Evolutionary conservation across 2,329 filamentous ascomycete species (phyloP).

Genomic region (Aureobasidium sp.): DNA sequence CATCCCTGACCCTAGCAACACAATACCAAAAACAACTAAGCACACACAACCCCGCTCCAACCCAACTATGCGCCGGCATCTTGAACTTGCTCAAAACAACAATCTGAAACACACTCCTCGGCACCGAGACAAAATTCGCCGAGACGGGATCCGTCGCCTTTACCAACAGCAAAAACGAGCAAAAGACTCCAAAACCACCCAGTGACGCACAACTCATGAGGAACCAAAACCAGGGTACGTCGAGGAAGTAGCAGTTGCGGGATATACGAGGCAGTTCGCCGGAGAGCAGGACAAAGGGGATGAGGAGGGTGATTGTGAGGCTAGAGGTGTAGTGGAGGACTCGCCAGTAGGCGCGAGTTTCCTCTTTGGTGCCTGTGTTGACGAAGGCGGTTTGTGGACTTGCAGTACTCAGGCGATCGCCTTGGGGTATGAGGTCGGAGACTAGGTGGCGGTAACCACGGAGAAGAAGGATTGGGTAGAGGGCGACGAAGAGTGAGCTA

Average conservation of each 20-base stretch:
- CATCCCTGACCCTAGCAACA: constrained; percentile 36
- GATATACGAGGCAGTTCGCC: constrained; percentile 44
- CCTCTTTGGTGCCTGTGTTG: constrained; percentile 37
- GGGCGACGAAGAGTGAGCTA: constrained; percentile 45
- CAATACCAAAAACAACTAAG: constrained; percentile 45
- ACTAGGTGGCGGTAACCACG: constrained; percentile 45
- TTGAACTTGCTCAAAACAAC: constrained; percentile 42
- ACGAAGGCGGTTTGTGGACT: constrained; percentile 19
- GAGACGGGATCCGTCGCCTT: constrained; percentile 46
- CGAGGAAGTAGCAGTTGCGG: constrained; percentile 48
- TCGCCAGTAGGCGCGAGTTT: constrained; percentile 46
- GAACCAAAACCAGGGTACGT: constrained; percentile 51
- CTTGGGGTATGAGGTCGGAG: constrained; percentile 37
- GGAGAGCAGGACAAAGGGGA: constrained; percentile 44
- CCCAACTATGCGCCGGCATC: constrained; percentile 46
- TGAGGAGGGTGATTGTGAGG: constrained; percentile 42
- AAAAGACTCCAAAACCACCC: constrained; percentile 44
- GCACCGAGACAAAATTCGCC: constrained; percentile 44
- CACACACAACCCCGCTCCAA: constrained; percentile 46
- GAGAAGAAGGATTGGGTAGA: constrained; percentile 46
- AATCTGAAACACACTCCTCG: constrained; percentile 43
- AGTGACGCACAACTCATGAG: constrained; percentile 44
- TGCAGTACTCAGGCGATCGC: constrained; percentile 34
- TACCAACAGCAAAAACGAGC: constrained; percentile 41
- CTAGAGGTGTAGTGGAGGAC: constrained; percentile 47